These are phyloP conservation scores for Biscogniauxia marginata DNA, from an alignment of 2,329 filamentous ascomycete species.

Conservation along the genomic window DNA sequence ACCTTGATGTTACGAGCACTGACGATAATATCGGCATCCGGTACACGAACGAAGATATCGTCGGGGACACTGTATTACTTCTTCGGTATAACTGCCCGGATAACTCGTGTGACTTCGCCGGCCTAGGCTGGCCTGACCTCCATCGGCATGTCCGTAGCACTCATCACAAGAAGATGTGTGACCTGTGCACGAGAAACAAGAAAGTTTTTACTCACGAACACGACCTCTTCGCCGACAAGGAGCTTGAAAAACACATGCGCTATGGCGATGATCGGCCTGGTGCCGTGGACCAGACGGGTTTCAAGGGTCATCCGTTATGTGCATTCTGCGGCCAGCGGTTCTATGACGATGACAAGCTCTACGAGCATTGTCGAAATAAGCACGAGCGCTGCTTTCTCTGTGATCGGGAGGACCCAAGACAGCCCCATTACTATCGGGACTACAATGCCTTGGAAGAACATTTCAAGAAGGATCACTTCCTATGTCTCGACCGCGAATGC, in stretches of 20 bases:
- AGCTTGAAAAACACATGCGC: constrained; percentile 83
- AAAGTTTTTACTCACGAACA: constrained; percentile 99
- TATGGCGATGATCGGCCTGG: constrained; percentile 89
- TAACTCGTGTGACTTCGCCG: constrained; percentile 69
- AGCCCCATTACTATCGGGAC: constrained; percentile 88
- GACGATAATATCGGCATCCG: constrained; percentile 89
- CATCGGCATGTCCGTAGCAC: constrained; percentile 77
- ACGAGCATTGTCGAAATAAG: constrained; percentile 86
- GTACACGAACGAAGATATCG: constrained; percentile 85
- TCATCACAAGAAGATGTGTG: constrained; percentile 69
- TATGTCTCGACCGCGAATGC: constrained; percentile 83
- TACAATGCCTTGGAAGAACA: constrained; percentile 85
- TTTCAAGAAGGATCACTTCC: constrained; percentile 82
- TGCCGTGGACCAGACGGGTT: constrained; percentile 87
- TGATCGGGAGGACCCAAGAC: constrained; percentile 66
- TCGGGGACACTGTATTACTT: constrained; percentile 84
- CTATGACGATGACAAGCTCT: constrained; percentile 94
- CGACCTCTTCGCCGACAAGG: constrained; percentile 79
- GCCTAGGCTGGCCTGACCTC: constrained; percentile 71
- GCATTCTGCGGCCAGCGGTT: constrained; percentile 89
- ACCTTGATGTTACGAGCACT: constrained; percentile 69
- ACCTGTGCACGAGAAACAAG: constrained; percentile 73
- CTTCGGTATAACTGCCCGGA: constrained; percentile 96
- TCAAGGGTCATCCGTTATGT: constrained; percentile 93
- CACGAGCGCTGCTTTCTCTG: constrained; percentile 96